phyloP scores from a whole-genome alignment of 805 yeast species.

The Myxozyma lipomycoides region DNA sequence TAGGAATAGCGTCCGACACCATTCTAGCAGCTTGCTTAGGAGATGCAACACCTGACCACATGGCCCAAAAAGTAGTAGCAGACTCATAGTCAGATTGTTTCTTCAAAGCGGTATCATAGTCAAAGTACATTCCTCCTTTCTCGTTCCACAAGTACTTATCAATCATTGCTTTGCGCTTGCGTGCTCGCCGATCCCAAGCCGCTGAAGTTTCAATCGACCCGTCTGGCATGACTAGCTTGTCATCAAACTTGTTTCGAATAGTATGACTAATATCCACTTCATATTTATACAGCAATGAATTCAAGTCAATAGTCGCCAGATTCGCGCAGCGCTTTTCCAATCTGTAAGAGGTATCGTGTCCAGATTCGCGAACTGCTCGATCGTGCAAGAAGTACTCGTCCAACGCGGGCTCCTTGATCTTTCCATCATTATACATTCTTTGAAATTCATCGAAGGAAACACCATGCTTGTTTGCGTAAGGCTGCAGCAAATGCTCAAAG shows the following conservation, averaged over 20 bases:
- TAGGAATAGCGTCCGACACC: conserved; percentile 54
- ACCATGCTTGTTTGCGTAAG: conserved; percentile 62
- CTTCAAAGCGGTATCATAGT: conserved; percentile 63
- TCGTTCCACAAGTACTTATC: conserved; percentile 81
- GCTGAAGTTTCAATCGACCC: conserved; percentile 46
- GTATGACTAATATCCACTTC: conserved; percentile 75
- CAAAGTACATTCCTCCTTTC: conserved; percentile 70
- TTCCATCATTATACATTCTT: conserved; percentile 61
- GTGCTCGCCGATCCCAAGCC: conserved; percentile 62
- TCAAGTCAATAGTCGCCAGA: conserved; percentile 86
- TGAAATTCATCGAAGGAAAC: conserved; percentile 61
- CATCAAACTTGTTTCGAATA: conserved; percentile 54
- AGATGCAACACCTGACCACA: conserved; percentile 76
- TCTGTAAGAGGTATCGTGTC: conserved; percentile 91
- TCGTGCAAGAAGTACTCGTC: conserved; percentile 89
- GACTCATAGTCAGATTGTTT: conserved; percentile 66
- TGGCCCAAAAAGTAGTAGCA: conserved; percentile 88
- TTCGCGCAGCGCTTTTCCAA: conserved; percentile 86
- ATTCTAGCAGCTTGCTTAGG: conserved; percentile 63
- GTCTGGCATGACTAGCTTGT: conserved; percentile 38
- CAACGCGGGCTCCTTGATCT: conserved; percentile 68
- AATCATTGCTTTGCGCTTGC: conserved; percentile 50
- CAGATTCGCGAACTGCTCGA: conserved; percentile 91
- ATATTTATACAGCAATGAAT: conserved; percentile 80
- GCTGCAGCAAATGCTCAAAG: conserved; percentile 64